phyloP scores from a whole-genome alignment of 2,329 filamentous ascomycete genomes.

The Cladosporium sp. region DNA sequence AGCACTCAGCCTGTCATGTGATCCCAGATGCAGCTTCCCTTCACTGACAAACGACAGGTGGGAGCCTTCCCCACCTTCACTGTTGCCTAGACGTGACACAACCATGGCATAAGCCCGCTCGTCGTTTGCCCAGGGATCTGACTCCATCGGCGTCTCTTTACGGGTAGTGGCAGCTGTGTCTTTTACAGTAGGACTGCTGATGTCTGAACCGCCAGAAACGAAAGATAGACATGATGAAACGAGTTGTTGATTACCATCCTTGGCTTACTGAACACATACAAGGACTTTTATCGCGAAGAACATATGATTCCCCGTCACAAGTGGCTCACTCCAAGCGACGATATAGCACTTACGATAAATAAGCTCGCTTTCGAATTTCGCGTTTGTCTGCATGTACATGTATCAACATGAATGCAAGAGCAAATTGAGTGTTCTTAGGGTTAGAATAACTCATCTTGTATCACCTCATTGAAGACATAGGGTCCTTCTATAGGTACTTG shows the following conservation, averaged over 20 bases:
- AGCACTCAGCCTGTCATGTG: no score
- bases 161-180: neutral
- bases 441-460: neutral
- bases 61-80: neutral
- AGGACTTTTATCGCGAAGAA: no score
- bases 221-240: no score
- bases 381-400: neutral
- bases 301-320: neutral
- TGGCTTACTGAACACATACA: no score
- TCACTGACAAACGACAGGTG: neutral
- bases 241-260: no score
- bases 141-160: neutral
- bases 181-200: neutral
- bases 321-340: neutral
- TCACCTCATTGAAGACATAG: no score
- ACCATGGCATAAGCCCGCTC: no score
- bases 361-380: neutral
- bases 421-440: neutral
- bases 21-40: neutral
- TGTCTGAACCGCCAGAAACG: no score
- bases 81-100: neutral
- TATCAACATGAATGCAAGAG: no score
- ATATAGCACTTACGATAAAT: neutral
- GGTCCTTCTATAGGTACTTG: no score
- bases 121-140: neutral